phyloP scores from a whole-genome alignment of 2,329 filamentous ascomycete genomes.

The Exophiala phaeomuriformis region DNA sequence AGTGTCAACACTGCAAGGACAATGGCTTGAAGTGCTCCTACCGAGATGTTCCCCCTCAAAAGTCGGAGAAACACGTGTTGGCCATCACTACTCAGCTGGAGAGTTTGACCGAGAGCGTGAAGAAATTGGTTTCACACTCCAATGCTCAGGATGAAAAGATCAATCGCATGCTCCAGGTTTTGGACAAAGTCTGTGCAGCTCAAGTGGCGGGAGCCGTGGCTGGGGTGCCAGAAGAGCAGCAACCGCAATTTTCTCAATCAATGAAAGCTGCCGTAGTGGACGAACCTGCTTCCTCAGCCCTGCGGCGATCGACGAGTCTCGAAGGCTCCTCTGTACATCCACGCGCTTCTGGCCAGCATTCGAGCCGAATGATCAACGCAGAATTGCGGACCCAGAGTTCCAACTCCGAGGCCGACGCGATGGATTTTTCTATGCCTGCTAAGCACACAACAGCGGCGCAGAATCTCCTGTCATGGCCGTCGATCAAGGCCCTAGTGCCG shows the following conservation, averaged over 20 bases:
- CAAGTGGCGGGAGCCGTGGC: not conserved
- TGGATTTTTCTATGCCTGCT: slow-evolving; percentile 64
- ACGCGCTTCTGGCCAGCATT: slow-evolving; percentile 2
- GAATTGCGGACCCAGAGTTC: slow-evolving; percentile 33
- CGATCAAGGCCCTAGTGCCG: slow-evolving; percentile 59
- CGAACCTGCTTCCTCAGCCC: slow-evolving; percentile 5
- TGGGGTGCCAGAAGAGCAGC: slow-evolving; percentile 11
- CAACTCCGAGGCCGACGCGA: slow-evolving; percentile 41
- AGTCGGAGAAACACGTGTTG: slow-evolving; percentile 51
- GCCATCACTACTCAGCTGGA: slow-evolving; percentile 24
- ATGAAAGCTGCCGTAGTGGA: slow-evolving; percentile 34
- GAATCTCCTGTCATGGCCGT: slow-evolving; percentile 65
- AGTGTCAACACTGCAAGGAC: slow-evolving; percentile 78
- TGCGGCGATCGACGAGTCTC: slow-evolving; percentile 27
- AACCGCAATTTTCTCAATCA: slow-evolving; percentile 18
- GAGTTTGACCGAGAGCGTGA: slow-evolving; percentile 16
- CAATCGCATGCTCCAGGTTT: slow-evolving; percentile 4
- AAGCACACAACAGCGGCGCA: slow-evolving; percentile 90
- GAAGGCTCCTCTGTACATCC: slow-evolving; percentile 1
- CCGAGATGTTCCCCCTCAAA: slow-evolving; percentile 81
- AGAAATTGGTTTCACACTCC: slow-evolving; percentile 9
- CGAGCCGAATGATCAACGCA: not conserved
- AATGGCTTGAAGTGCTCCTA: slow-evolving; percentile 80
- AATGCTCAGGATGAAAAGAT: slow-evolving; percentile 16
- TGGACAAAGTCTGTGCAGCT: not conserved